phyloP scores from a whole-genome alignment of 768 basidiomycete species.

The Russula vinacea region DNA sequence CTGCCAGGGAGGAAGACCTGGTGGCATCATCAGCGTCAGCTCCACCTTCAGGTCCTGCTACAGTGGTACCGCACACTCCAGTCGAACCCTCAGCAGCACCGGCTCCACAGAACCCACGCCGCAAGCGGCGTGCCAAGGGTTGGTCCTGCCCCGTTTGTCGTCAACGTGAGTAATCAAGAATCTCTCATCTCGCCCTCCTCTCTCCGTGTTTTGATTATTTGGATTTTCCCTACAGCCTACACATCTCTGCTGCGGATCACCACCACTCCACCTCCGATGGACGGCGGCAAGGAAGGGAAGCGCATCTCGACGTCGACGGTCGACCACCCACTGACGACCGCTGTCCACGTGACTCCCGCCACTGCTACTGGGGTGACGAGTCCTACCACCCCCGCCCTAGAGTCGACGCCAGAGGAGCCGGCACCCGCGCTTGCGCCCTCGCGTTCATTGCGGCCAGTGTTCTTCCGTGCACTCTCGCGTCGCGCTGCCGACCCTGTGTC shows the following conservation, averaged over 20 bases:
- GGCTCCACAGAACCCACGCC: constrained; percentile 46
- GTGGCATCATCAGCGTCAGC: not conserved
- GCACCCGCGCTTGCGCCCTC: not conserved
- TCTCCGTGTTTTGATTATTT: not conserved
- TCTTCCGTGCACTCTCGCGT: constrained; percentile 21
- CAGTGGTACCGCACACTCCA: constrained; percentile 25
- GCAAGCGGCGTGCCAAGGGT: constrained; percentile 92
- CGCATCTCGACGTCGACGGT: constrained; percentile 30
- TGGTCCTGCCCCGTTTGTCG: constrained; percentile 98
- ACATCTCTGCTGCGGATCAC: constrained; percentile 47
- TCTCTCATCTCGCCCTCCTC: not conserved
- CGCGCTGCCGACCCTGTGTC: constrained; percentile 14
- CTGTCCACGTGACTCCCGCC: not conserved
- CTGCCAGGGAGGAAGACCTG: constrained; percentile 23
- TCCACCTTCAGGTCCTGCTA: constrained; percentile 19
- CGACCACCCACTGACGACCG: constrained; percentile 12
- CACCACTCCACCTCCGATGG: constrained; percentile 32
- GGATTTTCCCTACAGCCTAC: constrained; percentile 37
- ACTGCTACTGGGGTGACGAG: not conserved
- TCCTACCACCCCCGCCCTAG: not conserved
- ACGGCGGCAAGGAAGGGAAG: constrained; percentile 26
- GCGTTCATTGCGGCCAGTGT: constrained; percentile 19
- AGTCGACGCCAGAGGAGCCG: constrained; percentile 16
- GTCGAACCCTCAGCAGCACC: constrained; percentile 21
- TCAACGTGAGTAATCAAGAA: constrained; percentile 62